Evolutionary conservation across 2,329 filamentous ascomycete species (phyloP).

Genomic region (Zymoseptoria passerinii): DNA sequence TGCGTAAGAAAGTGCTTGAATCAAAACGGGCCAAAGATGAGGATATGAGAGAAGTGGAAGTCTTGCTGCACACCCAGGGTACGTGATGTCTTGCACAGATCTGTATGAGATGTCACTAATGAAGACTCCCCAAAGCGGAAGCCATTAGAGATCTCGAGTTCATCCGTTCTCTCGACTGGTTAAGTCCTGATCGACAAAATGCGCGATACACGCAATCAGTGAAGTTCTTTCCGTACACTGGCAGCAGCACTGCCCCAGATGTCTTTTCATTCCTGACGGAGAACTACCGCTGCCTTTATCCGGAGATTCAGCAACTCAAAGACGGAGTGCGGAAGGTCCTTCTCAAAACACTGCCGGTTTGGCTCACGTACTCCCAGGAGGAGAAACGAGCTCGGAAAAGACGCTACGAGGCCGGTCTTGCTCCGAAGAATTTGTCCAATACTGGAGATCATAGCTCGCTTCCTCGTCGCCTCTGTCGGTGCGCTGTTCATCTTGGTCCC

Average conservation of each 20-base stretch:
- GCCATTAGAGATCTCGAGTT: conserved; percentile 1
- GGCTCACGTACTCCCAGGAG: background rate
- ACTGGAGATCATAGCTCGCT: background rate
- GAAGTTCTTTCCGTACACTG: background rate
- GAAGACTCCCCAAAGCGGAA: background rate
- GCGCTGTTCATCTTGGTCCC: conserved; percentile 2
- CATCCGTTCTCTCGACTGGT: background rate
- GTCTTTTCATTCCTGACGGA: background rate
- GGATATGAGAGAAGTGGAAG: background rate
- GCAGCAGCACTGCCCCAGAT: background rate
- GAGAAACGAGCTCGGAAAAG: background rate
- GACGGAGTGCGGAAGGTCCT: background rate
- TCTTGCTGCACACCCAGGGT: background rate
- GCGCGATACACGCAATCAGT: background rate
- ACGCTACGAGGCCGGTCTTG: background rate
- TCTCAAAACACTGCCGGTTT: background rate
- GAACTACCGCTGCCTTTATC: background rate
- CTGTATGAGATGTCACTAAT: background rate
- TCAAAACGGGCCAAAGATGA: background rate
- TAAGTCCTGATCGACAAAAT: background rate
- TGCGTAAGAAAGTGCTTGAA: background rate
- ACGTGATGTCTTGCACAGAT: background rate
- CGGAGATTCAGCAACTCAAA: too few relatives aligned
- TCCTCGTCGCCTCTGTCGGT: background rate
- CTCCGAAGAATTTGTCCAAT: background rate